phyloP scores from a whole-genome alignment of 148 eudicot species.

The Oxyria digyna region DNA sequence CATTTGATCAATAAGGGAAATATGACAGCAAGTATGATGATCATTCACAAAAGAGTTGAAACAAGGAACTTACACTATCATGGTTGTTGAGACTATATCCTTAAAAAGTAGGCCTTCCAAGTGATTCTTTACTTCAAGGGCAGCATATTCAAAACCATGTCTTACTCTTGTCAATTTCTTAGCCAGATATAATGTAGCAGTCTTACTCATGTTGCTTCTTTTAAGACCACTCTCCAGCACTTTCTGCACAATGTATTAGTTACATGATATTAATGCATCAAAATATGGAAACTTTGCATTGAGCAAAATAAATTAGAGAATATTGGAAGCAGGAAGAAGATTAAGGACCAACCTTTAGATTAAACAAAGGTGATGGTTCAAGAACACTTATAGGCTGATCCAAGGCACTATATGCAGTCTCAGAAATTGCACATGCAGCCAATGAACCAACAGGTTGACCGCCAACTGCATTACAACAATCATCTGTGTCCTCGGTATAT shows the following conservation, averaged over 20 bases:
- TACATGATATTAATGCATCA: neutral
- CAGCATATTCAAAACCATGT: slow-evolving; percentile 80
- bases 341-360: slow-evolving; percentile 46
- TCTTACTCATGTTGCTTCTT: slow-evolving; percentile 42
- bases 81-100: slow-evolving; percentile 55
- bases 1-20: neutral
- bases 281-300: neutral
- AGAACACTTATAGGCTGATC: slow-evolving; percentile 84
- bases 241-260: slow-evolving; percentile 40
- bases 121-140: slow-evolving; percentile 69
- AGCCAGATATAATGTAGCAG: slow-evolving; percentile 57
- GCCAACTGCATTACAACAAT: slow-evolving; percentile 21
- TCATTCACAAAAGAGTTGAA: neutral
- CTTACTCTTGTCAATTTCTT: slow-evolving; percentile 44
- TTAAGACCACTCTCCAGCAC: slow-evolving; percentile 74
- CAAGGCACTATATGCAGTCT: slow-evolving; percentile 89
- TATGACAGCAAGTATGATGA: neutral
- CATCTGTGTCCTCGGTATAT: slow-evolving; percentile 11
- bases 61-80: slow-evolving; percentile 42
- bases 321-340: slow-evolving; percentile 12
- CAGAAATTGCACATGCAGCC: slow-evolving; percentile 90
- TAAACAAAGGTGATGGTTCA: slow-evolving; percentile 76
- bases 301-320: neutral
- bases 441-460: slow-evolving; percentile 82
- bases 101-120: slow-evolving; percentile 60